Evolutionary conservation across 2,329 filamentous ascomycete species (phyloP), one percentile per base, ranked within the genome.

Genomic region (Ilyonectria destructans): DNA sequence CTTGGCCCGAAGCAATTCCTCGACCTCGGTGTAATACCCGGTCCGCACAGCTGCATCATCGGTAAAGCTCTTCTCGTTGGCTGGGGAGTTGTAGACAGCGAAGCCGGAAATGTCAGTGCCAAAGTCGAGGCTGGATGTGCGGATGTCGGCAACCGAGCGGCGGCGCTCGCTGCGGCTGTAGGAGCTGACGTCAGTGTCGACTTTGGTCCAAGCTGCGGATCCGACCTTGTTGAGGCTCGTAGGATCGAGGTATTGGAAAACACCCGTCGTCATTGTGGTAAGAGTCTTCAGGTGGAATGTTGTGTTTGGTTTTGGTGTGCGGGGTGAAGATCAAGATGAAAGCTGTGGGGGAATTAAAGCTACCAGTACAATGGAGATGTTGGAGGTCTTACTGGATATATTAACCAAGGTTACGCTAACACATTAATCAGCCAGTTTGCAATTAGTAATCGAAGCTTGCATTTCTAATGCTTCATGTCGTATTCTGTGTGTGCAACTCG

Each of bases 1-100:
- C 51, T 87, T 86, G 31, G 84, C 79, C 13, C 84, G 83, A 2
- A 93, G 81, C 1, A 92, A 78, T 0, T 80, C 77, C 71, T 92
- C 89, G 1, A 92, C 86, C 72, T 92, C 90, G 21, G 77, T 75
- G 75, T 93, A 93, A 80, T 93, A 93, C 0, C 80, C 81, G 0
- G 78, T 73, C 43, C 89, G 84, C 8, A 92, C 85, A 13, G 85
- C 83, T 0, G 74, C 76, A 17, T 91, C 89, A 62, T 91, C 86
- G 0, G 81, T 83, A 75, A 92, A 92, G 0, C 77, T 69, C 60
- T 85, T 88, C 69, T 90, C 88, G 8, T 80, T 79, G 0, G 89
- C 83, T 0, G 75, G 74, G 1, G 68, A 63, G 7, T 69, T 65
- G 31, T 77, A 76, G 9, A 77, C 69, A 10, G 72, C 75, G 10